Conservation (phyloP, 345 rosid genomes). For the Rhizophora mangle region DNA sequence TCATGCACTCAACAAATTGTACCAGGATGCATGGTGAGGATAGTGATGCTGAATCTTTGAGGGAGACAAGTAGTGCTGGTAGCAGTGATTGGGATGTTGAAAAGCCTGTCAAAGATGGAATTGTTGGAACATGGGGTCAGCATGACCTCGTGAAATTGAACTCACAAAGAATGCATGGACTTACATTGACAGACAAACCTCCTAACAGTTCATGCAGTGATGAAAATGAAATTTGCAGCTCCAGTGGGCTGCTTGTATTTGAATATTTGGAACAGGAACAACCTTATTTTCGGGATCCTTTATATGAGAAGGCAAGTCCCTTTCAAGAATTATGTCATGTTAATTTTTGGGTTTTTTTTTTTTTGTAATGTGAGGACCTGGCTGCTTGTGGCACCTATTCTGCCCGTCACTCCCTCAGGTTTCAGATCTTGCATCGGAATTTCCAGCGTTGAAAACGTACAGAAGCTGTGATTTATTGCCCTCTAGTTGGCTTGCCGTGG, state of each 20-base stretch:
- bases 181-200: conserved; percentile 28
- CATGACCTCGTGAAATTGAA: conserved; percentile 24
- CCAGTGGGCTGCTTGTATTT: conserved; percentile 37
- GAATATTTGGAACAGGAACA: conserved; percentile 57
- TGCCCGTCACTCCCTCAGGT: conserved; percentile 37
- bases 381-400: neutral
- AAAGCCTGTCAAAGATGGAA: conserved; percentile 20
- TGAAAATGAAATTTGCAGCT: conserved; percentile 30
- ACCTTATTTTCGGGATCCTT: conserved; percentile 55
- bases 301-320: conserved; percentile 51
- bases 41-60: conserved; percentile 39
- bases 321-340: neutral
- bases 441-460: conserved; percentile 58
- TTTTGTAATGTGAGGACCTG: conserved; percentile 13
- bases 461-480: conserved; percentile 75
- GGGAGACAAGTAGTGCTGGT: conserved; percentile 38
- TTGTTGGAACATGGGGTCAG: conserved; percentile 21
- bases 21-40: conserved; percentile 32
- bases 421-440: conserved; percentile 44
- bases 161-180: conserved; percentile 33
- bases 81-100: conserved; percentile 36
- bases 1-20: neutral
- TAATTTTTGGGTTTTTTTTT: neutral
- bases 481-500: conserved; percentile 80
- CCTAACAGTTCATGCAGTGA: conserved; percentile 34